A percentile compares a stretch with the other conserved stretches of the same genome.
These are phyloP conservation scores for Davidsoniella neocaledoniae DNA, from an alignment of 2,329 filamentous ascomycete species.

Conservation along the genomic window DNA sequence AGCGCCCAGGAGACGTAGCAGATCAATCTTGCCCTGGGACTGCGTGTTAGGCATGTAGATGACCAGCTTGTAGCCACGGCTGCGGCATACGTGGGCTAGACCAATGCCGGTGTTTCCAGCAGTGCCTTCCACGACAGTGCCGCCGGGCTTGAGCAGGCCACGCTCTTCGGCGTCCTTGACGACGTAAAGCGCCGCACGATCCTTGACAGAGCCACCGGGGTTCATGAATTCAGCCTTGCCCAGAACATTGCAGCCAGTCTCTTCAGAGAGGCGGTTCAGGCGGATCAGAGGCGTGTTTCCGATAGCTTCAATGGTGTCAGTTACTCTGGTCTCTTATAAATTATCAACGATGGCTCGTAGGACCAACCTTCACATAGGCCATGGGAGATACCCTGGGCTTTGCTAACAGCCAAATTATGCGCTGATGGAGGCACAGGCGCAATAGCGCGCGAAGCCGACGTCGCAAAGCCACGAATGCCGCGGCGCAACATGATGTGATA, in stretches of 20 bases:
- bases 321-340: background rate
- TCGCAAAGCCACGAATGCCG: conserved; percentile 49
- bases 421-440: conserved; percentile 30
- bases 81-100: conserved; percentile 87
- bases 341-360: background rate
- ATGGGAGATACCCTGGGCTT: conserved; percentile 61
- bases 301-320: conserved; percentile 46
- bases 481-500: conserved; percentile 47
- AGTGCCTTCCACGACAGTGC: conserved; percentile 92
- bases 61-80: conserved; percentile 80
- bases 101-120: conserved; percentile 97
- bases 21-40: conserved; percentile 92
- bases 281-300: conserved; percentile 93
- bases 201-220: conserved; percentile 89
- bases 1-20: conserved; percentile 76
- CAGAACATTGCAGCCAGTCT: conserved; percentile 85
- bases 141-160: conserved; percentile 65
- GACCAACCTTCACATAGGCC: conserved; percentile 63
- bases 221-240: conserved; percentile 99
- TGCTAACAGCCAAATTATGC: conserved; percentile 56
- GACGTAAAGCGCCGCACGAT: conserved; percentile 86
- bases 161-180: conserved; percentile 85
- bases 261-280: conserved; percentile 69
- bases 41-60: conserved; percentile 99
- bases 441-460: conserved; percentile 36